Evolutionary conservation across 441 rosid genomes (phyloP), one percentile per base, ranked within the genome.

Genomic region (Theobroma grandiflorum): DNA sequence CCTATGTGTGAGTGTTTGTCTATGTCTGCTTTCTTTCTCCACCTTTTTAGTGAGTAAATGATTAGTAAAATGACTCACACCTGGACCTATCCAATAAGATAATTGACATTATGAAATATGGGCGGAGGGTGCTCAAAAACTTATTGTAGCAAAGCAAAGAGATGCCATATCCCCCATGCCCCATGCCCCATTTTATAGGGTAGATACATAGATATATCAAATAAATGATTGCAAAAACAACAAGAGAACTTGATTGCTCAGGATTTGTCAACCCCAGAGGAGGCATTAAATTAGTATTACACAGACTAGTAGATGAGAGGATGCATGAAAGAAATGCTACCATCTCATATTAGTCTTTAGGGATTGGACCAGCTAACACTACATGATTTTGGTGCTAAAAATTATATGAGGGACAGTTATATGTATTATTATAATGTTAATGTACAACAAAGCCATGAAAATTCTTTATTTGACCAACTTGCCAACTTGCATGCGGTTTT

Each of bases 401-500:
- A 55, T 14, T 57, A 57, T 15, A 57, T 37, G 12, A 12, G 66
- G 1, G 57, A 55, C 20, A 63, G 14, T n/a, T 31, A 37, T 35
- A 49, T n/a, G 4, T 50, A 33, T 14, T 38, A 12, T 5, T 37
- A 38, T n/a, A 52, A 18, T 9, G 31, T 72, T 64, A 7, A 35
- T 64, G 45, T 64, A 64, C 68, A 45, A 10, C 4, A 57, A 10
- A 6, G 2, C 61, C 73, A 83, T 79, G 82, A 61, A 49, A 82
- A 67, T 80, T 73, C 74, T 77, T 82, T 75, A 74, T 67, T 79
- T 37, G 63, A 62, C 64, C 87, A 82, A 86, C 61, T 84, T 83
- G 86, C 84, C 85, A 80, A 83, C 81, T 80, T 77, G 89, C 87
- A 79, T 74, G 78, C 67, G 42, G 67, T 74, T 67, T 74, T 3